phyloP scores from a whole-genome alignment of 2,329 filamentous ascomycete genomes.

The Colletotrichum filicis region DNA sequence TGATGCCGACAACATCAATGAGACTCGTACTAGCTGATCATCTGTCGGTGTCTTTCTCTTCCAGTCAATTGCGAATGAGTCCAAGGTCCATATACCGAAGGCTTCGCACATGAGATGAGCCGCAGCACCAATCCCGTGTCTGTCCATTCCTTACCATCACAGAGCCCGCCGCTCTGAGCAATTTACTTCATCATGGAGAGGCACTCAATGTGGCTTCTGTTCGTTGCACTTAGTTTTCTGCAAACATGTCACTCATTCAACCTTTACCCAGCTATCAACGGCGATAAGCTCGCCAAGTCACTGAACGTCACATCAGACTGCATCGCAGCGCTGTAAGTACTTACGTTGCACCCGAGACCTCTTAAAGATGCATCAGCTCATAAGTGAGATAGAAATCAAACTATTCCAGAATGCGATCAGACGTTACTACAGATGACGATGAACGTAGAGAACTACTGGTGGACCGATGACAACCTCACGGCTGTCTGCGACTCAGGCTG shows the following conservation, averaged over 20 bases:
- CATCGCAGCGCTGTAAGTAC: not conserved
- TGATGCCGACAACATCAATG: not conserved
- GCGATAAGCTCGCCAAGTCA: not conserved
- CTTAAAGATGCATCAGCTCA: rapidly evolving
- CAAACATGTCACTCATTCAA: conserved; percentile 1
- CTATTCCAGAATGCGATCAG: conserved; percentile 4
- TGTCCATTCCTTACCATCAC: not conserved
- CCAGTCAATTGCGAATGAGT: not conserved
- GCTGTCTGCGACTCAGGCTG: not conserved
- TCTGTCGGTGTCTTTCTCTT: not conserved
- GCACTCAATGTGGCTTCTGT: not conserved
- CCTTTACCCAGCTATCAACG: not conserved
- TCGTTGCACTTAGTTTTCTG: not conserved
- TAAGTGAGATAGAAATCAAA: not conserved
- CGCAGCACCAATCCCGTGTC: not conserved
- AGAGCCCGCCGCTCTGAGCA: not conserved
- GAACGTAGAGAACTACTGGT: not conserved
- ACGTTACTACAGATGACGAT: not conserved
- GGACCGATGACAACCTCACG: not conserved
- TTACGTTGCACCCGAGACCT: rapidly evolving
- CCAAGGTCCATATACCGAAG: not conserved
- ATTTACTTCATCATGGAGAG: not conserved
- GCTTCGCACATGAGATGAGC: not conserved
- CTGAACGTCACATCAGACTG: not conserved
- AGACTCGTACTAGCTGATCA: not conserved